phyloP scores from a whole-genome alignment of 2,329 filamentous ascomycete genomes.

The Clarireedia homoeocarpa region DNA sequence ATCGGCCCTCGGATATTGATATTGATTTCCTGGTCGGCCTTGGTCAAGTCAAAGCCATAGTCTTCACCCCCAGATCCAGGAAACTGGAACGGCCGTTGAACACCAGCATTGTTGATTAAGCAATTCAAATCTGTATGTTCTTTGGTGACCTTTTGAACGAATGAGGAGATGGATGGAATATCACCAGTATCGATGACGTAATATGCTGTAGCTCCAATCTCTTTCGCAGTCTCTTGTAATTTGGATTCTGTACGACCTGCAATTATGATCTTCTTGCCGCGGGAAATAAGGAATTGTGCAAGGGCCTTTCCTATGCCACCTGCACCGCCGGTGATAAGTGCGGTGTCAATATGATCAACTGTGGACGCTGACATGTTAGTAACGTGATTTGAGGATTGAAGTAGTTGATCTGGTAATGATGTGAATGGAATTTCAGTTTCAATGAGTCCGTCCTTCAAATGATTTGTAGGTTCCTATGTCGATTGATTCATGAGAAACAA shows the following conservation, averaged over 20 bases:
- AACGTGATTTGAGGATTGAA: neutral
- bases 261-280: slow-evolving; percentile 35
- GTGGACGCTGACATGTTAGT: neutral
- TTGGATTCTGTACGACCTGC: slow-evolving; percentile 47
- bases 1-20: slow-evolving; percentile 52
- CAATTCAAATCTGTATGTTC: slow-evolving; percentile 50
- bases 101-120: slow-evolving; percentile 51
- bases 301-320: slow-evolving; percentile 45
- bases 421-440: neutral
- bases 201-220: slow-evolving; percentile 41
- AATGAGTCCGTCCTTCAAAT: too few relatives aligned
- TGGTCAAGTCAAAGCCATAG: slow-evolving; percentile 37
- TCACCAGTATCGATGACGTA: slow-evolving; percentile 45
- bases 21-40: slow-evolving; percentile 48
- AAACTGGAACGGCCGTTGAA: slow-evolving; percentile 46
- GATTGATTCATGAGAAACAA: too few relatives aligned
- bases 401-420: neutral
- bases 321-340: slow-evolving; percentile 42
- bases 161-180: slow-evolving; percentile 35
- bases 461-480: too few relatives aligned
- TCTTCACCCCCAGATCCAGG: neutral
- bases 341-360: slow-evolving; percentile 15
- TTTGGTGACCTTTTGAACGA: slow-evolving; percentile 37
- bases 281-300: slow-evolving; percentile 31
- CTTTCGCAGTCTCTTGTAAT: slow-evolving; percentile 35